These are phyloP conservation scores for Yamadazyma sp. DNA, from an alignment of 1,139 yeast species.

Conservation along the genomic window DNA sequence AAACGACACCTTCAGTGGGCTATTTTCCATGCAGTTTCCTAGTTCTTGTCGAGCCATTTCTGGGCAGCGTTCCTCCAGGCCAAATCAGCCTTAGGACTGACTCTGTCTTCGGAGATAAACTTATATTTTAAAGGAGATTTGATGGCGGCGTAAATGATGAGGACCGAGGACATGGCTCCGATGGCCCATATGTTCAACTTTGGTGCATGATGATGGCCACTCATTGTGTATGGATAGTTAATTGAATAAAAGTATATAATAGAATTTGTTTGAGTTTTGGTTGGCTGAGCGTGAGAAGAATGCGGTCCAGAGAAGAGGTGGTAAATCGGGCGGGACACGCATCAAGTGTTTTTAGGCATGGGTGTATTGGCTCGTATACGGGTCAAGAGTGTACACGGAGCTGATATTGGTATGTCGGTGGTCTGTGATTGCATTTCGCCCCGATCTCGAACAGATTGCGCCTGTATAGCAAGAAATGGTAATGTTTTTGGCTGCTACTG, in stretches of 20 bases:
- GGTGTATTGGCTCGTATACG: too few species aligned
- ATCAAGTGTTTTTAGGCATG: too few species aligned
- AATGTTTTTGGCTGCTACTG: too few species aligned
- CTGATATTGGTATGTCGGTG: too few species aligned
- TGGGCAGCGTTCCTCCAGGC: constrained; percentile 54
- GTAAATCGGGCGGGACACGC: background rate
- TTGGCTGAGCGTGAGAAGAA: constrained; percentile 18
- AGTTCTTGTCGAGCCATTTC: constrained; percentile 39
- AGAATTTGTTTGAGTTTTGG: constrained; percentile 18
- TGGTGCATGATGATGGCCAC: constrained; percentile 37
- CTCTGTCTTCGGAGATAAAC: constrained; percentile 43
- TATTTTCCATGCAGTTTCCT: background rate
- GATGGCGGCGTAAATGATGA: constrained; percentile 36
- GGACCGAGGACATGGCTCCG: constrained; percentile 48
- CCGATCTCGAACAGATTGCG: too few species aligned
- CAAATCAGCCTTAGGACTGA: constrained; percentile 51
- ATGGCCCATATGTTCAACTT: constrained; percentile 43
- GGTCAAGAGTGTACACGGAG: too few species aligned
- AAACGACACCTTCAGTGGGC: background rate
- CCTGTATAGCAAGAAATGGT: too few species aligned
- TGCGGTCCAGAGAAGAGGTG: background rate
- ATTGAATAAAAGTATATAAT: constrained; percentile 2
- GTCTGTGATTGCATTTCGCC: too few species aligned
- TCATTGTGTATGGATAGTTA: constrained; percentile 9
- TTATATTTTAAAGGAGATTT: constrained; percentile 49